Evolutionary conservation across 148 eudicot genomes (phyloP).

Genomic region (Vaccinium vitisidaea): DNA sequence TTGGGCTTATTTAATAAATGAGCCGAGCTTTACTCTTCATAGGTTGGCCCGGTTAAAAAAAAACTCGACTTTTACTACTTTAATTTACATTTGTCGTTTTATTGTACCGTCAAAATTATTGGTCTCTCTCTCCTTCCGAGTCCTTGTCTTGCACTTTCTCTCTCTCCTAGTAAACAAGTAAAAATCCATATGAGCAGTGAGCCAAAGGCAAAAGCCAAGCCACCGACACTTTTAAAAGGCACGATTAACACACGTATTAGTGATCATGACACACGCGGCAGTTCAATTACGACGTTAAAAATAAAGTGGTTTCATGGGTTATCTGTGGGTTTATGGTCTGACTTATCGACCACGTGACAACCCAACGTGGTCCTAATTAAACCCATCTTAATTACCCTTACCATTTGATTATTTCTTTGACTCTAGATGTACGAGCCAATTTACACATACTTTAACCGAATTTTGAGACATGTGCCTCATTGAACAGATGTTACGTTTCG

Average conservation of each 20-base stretch:
- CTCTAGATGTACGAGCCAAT: no score
- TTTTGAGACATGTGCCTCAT: no score
- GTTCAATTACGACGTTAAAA: not conserved
- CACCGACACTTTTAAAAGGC: slow-evolving; percentile 25
- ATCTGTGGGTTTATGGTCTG: not conserved
- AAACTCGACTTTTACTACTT: no score
- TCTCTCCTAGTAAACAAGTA: not conserved
- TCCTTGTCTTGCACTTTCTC: not conserved
- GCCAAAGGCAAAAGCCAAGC: not conserved
- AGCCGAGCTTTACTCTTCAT: no score
- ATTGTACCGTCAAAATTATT: not conserved
- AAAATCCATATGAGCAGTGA: not conserved
- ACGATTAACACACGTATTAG: slow-evolving; percentile 4
- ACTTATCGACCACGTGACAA: no score
- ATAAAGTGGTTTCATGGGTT: not conserved
- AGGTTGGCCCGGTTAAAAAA: no score
- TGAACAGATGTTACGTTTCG: no score
- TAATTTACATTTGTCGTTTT: not conserved
- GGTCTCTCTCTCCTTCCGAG: not conserved
- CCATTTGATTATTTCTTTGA: no score
- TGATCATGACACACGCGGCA: not conserved
- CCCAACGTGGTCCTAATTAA: no score
- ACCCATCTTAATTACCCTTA: no score
- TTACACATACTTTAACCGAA: no score
- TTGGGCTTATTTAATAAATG: no score